Conservation (phyloP, 495 filamentous ascomycete genomes). For the Gamarada debralockiae region DNA sequence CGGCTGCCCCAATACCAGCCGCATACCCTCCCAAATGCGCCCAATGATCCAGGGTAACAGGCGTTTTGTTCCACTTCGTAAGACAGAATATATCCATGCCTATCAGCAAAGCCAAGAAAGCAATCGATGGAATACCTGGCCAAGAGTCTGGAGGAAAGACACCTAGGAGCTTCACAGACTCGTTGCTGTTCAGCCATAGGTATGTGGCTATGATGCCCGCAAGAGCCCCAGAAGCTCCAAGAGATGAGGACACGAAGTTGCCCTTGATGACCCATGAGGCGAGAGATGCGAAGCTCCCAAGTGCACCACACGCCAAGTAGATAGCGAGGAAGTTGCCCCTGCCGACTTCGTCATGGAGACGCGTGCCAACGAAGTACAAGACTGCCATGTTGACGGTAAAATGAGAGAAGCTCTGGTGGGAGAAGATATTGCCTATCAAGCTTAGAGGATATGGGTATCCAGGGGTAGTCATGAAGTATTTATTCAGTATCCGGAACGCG, state of each 20-base stretch:
- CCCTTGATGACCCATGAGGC: slow-evolving; percentile 49
- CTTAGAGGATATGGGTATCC: slow-evolving; percentile 61
- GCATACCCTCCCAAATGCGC: slow-evolving; percentile 71
- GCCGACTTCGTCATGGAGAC: slow-evolving; percentile 80
- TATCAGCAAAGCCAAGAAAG: slow-evolving; percentile 42
- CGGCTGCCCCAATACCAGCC: slow-evolving; percentile 40
- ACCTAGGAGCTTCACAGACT: slow-evolving; percentile 46
- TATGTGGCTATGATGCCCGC: slow-evolving; percentile 64
- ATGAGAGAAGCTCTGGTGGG: slow-evolving; percentile 69
- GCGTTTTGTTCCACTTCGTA: slow-evolving; percentile 23
- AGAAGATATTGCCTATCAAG: slow-evolving; percentile 71
- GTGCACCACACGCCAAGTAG: slow-evolving; percentile 63
- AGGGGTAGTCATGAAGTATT: slow-evolving; percentile 69
- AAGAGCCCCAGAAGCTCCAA: slow-evolving; percentile 74
- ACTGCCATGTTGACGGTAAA: slow-evolving; percentile 65
- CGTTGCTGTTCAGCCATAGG: slow-evolving; percentile 59
- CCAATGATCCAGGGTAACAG: slow-evolving; percentile 53
- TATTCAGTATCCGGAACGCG: slow-evolving; percentile 70
- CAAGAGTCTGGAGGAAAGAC: slow-evolving; percentile 44
- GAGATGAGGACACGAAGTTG: slow-evolving; percentile 44
- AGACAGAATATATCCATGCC: slow-evolving; percentile 43
- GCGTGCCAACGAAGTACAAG: slow-evolving; percentile 45
- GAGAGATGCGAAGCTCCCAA: slow-evolving; percentile 64
- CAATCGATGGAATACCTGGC: slow-evolving; percentile 45
- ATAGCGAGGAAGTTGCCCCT: slow-evolving; percentile 79